Conservation (phyloP, 306 rosid genomes). For the Corylus americana region DNA sequence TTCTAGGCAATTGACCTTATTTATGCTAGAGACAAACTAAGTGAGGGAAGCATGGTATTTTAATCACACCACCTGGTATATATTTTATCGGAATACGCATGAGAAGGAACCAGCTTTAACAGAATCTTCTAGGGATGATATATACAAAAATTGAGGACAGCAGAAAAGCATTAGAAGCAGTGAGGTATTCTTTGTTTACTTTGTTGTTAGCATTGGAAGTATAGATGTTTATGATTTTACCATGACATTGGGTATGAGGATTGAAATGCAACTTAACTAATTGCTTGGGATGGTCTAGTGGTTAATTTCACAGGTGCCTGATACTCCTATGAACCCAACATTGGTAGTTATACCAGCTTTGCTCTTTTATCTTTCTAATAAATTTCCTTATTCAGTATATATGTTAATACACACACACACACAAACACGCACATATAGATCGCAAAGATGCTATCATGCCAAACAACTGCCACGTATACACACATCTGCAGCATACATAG, state of each 20-base stretch:
- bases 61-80: neutral
- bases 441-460: neutral
- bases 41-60: neutral
- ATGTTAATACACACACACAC: no score
- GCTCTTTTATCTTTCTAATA: neutral
- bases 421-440: neutral
- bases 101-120: neutral
- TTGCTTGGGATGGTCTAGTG: neutral
- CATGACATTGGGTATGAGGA: no score
- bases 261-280: neutral
- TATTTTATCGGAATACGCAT: neutral
- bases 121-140: neutral
- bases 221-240: neutral
- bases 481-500: neutral
- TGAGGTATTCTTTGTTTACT: neutral
- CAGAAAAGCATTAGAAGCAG: neutral
- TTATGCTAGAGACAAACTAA: neutral
- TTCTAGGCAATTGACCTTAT: neutral
- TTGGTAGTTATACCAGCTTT: neutral
- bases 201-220: neutral
- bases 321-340: neutral
- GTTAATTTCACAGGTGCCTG: neutral
- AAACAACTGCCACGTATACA: neutral
- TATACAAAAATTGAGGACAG: neutral
- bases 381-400: neutral